Evolutionary conservation across 129 eudicot species (phyloP).

Genomic region (Arctium lappa): DNA sequence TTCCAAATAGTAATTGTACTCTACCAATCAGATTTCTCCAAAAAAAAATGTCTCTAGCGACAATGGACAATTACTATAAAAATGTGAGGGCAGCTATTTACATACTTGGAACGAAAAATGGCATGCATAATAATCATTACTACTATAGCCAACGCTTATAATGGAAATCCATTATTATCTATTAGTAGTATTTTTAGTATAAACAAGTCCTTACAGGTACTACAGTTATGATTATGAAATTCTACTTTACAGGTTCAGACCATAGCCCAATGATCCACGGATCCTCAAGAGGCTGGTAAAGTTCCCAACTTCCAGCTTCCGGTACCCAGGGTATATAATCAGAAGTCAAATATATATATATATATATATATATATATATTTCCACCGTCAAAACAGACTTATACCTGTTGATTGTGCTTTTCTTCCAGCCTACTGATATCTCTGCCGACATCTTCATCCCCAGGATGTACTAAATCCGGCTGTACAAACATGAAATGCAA

Average conservation of each 20-base stretch:
- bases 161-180: neutral
- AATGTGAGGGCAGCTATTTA: neutral
- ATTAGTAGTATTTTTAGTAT: neutral
- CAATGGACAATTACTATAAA: neutral
- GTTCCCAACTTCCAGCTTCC: neutral
- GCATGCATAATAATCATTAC: neutral
- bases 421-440: constrained; percentile 54
- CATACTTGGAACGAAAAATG: neutral
- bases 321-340: neutral
- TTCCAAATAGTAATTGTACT: neutral
- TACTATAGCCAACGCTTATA: neutral
- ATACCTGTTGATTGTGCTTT: constrained; percentile 53
- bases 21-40: neutral
- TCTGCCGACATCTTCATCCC: constrained; percentile 52
- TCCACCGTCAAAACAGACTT: neutral
- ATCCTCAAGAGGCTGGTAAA: neutral
- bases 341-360: neutral
- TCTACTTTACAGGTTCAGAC: constrained; percentile 9
- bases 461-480: constrained; percentile 55
- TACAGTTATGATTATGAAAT: neutral
- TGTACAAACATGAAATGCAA: constrained; percentile 19
- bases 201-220: neutral
- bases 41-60: neutral
- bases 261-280: neutral
- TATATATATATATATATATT: neutral